phyloP scores from a whole-genome alignment of 1,139 yeast species.

The Saccharomyces hybrid region DNA sequence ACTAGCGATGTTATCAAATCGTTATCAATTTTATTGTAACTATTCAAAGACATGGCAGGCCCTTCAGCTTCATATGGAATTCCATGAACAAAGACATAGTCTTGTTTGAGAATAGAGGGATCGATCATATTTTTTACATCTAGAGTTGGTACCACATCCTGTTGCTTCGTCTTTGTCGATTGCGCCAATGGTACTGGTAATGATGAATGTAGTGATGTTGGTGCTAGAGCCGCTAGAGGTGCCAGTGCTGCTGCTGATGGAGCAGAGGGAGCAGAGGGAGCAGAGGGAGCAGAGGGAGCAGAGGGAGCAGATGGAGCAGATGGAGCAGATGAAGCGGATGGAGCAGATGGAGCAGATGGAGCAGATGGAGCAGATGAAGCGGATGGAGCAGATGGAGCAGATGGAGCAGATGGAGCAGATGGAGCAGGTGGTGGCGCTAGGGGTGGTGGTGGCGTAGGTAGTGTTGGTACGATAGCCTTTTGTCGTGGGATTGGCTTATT shows the following conservation, averaged over 20 bases:
- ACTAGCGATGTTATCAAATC: constrained; percentile 23
- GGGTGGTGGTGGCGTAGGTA: background rate
- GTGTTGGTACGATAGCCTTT: background rate
- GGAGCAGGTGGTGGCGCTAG: background rate
- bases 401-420: no score
- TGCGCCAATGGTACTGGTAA: background rate
- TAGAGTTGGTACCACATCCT: background rate
- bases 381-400: no score
- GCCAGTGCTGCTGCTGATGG: no score
- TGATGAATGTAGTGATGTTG: background rate
- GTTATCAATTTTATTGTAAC: constrained; percentile 25
- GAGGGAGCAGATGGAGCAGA: no score
- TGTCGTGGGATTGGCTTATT: background rate
- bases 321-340: no score
- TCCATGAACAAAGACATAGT: constrained; percentile 21
- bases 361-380: no score
- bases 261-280: no score
- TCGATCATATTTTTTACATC: background rate
- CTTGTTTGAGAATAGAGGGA: constrained; percentile 20
- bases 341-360: no score
- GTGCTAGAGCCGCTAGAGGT: no score
- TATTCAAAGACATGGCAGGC: constrained; percentile 21
- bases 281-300: no score
- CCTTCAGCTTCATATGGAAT: constrained; percentile 22
- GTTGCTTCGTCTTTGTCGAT: background rate